phyloP scores from a whole-genome alignment of 2,329 filamentous ascomycete genomes.

The Trichoderma asperellum region DNA sequence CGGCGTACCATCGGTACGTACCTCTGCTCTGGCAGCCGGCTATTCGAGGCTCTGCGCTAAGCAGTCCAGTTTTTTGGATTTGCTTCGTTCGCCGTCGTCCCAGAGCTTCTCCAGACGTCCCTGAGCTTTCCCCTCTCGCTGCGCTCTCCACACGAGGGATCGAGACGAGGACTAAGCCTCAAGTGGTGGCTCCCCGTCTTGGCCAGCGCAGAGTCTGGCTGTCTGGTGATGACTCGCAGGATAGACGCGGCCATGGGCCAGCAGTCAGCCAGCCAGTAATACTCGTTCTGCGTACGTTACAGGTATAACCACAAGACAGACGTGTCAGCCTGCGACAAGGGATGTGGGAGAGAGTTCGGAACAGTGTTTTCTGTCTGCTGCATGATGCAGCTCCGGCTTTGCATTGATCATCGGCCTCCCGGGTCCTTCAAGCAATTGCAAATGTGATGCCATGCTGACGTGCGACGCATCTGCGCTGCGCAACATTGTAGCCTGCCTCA shows the following conservation, averaged over 20 bases:
- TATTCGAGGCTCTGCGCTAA: slow-evolving; percentile 42
- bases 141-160: slow-evolving; percentile 6
- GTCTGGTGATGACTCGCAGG: background rate
- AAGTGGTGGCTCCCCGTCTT: background rate
- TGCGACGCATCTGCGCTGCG: slow-evolving; percentile 18
- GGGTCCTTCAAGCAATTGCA: slow-evolving; percentile 2
- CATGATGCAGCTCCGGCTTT: background rate
- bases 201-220: slow-evolving; percentile 1
- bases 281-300: background rate
- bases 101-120: slow-evolving; percentile 21
- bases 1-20: slow-evolving; percentile 6
- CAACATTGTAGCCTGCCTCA: background rate
- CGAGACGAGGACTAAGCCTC: slow-evolving; percentile 11
- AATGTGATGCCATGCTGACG: slow-evolving; percentile 30
- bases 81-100: slow-evolving; percentile 27
- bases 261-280: background rate
- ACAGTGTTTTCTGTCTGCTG: background rate
- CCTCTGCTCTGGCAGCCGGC: slow-evolving; percentile 34
- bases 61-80: slow-evolving; percentile 16
- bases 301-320: background rate
- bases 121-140: slow-evolving; percentile 2
- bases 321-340: too few relatives aligned
- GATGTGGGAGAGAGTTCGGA: too few relatives aligned
- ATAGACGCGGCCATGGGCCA: background rate
- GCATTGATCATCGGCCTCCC: slow-evolving; percentile 17